These are phyloP conservation scores for Clarireedia paspali DNA, from an alignment of 2,329 filamentous ascomycete species.

Conservation along the genomic window DNA sequence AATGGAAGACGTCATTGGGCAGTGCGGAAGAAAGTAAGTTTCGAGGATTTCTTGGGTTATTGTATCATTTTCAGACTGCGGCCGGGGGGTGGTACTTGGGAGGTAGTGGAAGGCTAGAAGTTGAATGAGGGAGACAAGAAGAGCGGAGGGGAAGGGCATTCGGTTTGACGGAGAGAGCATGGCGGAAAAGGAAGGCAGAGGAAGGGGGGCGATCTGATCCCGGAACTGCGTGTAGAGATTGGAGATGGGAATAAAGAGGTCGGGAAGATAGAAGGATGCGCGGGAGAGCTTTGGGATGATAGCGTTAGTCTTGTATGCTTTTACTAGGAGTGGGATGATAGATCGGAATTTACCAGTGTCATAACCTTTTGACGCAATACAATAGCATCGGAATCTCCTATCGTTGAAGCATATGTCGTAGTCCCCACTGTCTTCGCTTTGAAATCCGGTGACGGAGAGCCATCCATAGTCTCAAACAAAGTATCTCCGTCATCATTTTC, in stretches of 20 bases:
- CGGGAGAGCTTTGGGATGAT: conserved; percentile 21
- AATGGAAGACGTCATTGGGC: conserved; percentile 39
- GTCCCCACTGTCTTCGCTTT: not conserved
- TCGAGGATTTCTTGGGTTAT: conserved; percentile 44
- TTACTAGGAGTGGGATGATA: not conserved
- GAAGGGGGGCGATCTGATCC: conserved; percentile 32
- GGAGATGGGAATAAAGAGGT: conserved; percentile 39
- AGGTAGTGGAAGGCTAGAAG: conserved; percentile 43
- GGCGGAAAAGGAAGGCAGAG: conserved; percentile 31
- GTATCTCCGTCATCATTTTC: conserved; percentile 21
- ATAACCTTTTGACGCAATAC: conserved; percentile 25
- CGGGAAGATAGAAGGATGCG: conserved; percentile 33
- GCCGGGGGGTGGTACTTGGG: conserved; percentile 28
- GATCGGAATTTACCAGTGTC: conserved; percentile 18
- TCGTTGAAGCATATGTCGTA: conserved; percentile 9
- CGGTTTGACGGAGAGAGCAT: conserved; percentile 34
- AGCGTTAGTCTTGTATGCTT: not conserved
- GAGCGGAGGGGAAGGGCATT: conserved; percentile 30
- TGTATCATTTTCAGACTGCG: conserved; percentile 29
- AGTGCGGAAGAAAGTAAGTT: conserved; percentile 43
- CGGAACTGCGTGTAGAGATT: conserved; percentile 42
- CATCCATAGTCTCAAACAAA: not conserved
- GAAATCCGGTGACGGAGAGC: not conserved
- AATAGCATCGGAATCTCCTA: conserved; percentile 26
- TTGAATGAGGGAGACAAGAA: conserved; percentile 43